Evolutionary conservation across 208 protist genomes (phyloP).

Genomic region (Leishmania major): DNA sequence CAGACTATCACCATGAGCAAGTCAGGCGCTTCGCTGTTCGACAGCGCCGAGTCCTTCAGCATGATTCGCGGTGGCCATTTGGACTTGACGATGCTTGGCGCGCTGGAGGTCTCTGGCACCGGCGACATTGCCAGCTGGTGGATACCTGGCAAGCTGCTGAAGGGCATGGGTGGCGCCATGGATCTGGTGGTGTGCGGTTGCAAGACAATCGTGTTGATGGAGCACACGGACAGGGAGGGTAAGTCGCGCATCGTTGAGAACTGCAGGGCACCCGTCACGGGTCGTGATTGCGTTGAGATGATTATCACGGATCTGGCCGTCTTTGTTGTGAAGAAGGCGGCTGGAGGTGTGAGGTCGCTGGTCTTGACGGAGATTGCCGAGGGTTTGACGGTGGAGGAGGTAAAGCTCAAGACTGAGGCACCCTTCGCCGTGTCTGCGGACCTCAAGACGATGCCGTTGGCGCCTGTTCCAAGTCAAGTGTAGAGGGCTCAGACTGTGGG

Average conservation of each 20-base stretch:
- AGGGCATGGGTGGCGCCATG: conserved; percentile 95
- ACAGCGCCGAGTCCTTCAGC: conserved; percentile 83
- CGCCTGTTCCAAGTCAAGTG: background rate
- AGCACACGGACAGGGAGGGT: conserved; percentile 88
- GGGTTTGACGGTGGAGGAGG: conserved; percentile 79
- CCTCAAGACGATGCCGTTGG: conserved; percentile 40
- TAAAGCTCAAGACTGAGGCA: conserved; percentile 49
- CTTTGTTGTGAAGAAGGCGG: conserved; percentile 66
- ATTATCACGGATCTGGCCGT: conserved; percentile 94
- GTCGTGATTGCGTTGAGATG: conserved; percentile 58
- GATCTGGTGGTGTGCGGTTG: conserved; percentile 77
- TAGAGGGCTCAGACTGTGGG: background rate
- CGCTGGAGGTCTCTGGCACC: conserved; percentile 82
- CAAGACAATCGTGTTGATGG: conserved; percentile 92
- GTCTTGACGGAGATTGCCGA: conserved; percentile 73
- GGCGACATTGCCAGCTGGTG: conserved; percentile 96
- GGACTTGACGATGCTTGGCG: conserved; percentile 93
- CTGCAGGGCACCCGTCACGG: conserved; percentile 89
- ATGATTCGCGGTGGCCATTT: conserved; percentile 96
- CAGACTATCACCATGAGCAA: conserved; percentile 90
- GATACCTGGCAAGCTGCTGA: conserved; percentile 94
- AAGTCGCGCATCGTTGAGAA: conserved; percentile 78
- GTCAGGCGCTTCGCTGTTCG: conserved; percentile 71
- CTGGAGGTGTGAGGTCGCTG: conserved; percentile 30
- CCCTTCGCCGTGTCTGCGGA: conserved; percentile 38